Evolutionary conservation across 495 filamentous ascomycete species (phyloP), one percentile per base, ranked within the genome.

Genomic region (Neurospora sp.): DNA sequence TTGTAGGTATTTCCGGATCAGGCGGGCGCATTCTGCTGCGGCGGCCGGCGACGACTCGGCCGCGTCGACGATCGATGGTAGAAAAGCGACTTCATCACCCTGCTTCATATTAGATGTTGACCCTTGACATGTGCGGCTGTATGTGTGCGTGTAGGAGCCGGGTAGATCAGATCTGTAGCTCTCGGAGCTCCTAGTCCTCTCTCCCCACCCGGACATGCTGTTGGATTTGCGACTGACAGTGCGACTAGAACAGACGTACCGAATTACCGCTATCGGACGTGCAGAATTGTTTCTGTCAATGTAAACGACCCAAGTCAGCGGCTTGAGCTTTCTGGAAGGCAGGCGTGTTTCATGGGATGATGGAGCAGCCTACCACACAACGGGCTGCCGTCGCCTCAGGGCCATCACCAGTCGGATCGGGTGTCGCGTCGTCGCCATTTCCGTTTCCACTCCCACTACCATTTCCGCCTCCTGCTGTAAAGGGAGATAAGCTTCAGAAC

Each of bases 21-120:
- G 83, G 71, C 86, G 78, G 59, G 93, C 92, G 71, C 92, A 91
- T 76, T 93, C 91, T 71, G 88, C 87, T 39, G 95, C 94, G 27
- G 96, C 96, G 39, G 83, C 83, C 12, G 96, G 94, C 65, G 93
- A 94, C 39, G 94, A 97, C 79, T 98, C 96, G 84, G 95, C 94
- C 39, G 90, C 87, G 75, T 98, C 96, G 81, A 99, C 96, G 75
- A 99, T 98, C 38, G 89, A 85, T 8, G 96, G 96, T n/a, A 99
- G 91, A 76, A 93, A 92, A 44, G 97, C 88, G 73, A 96, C 94
- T 83, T 98, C 96, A 77, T 93, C 91, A 74, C 92, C 92, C 85
- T 93, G 80, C 37, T 39, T 68, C 47, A 47, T 18, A 20, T 61
- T 4, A 61, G 53, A 31, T 8, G 27, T 61, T 61, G 22, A 31